Percentiles rank a stretch among this genome's conserved stretches.
Conservation (phyloP, 2,329 filamentous ascomycete genomes). For the Xylariaceae sp. region DNA sequence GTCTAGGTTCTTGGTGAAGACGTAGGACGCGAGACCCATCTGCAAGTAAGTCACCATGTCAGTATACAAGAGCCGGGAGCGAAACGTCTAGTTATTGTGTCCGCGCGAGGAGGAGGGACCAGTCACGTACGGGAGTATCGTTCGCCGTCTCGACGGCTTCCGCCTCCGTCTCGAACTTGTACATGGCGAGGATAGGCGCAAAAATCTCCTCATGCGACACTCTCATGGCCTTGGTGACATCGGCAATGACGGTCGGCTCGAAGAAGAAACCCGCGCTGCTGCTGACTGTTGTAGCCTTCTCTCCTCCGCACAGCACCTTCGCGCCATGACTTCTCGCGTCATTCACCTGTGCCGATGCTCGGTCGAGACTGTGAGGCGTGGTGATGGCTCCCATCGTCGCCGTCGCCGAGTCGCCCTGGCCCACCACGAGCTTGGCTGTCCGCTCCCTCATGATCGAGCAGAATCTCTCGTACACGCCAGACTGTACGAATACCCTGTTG, state of each 20-base stretch:
- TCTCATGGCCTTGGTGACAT: constrained; percentile 40
- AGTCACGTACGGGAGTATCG: constrained; percentile 34
- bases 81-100: too few species aligned
- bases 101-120: too few species aligned
- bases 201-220: constrained; percentile 48
- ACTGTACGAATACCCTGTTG: constrained; percentile 58
- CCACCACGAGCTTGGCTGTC: constrained; percentile 48
- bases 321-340: constrained; percentile 59
- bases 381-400: constrained; percentile 56
- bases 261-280: constrained; percentile 56
- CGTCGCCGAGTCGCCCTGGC: constrained; percentile 47
- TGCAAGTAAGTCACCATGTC: too few species aligned
- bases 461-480: constrained; percentile 54
- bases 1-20: constrained; percentile 53
- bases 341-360: constrained; percentile 51
- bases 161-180: constrained; percentile 48
- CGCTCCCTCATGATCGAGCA: constrained; percentile 44
- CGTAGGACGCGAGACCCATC: constrained; percentile 52
- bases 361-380: constrained; percentile 46
- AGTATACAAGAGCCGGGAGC: too few species aligned
- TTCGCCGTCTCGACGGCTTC: constrained; percentile 48
- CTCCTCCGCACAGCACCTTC: constrained; percentile 51
- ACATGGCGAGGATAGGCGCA: constrained; percentile 48
- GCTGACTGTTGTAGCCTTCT: constrained; percentile 28
- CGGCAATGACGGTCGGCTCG: constrained; percentile 47